Base-by-base conservation (phyloP, 2,329 filamentous ascomycete genomes). In the Thelonectria rubi region DNA sequence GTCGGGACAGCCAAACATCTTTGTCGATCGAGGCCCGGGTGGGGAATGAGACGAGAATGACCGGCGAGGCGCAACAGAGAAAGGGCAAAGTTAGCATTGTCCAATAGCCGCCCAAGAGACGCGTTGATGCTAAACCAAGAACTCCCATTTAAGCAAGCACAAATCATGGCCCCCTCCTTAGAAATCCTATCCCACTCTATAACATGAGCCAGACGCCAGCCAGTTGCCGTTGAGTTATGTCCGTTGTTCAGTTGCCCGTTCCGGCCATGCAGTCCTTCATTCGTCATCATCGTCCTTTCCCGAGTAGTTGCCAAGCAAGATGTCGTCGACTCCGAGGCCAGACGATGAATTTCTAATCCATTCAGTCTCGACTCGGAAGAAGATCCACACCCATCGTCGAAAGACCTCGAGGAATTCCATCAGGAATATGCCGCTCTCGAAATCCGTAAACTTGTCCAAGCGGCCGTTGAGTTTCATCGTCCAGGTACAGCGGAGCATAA, bases 301-400 rank as follows among this genome's bases (percentile, higher is more conserved):
- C 65, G 83, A 84, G 73, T 89, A 91, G 70, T 94, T 89, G 12
- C 89, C 89, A 34, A 96, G 81, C 52, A 94, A 79, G 55, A 96
- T 88, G 73, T 94, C 91, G 69, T 92, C 89, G 74, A 85, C 70
- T 72, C 83, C 74, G 76, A 88, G 66, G 75, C 88, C 77, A 76
- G 75, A 74, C 17, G 77, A 75, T 14, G 78, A 80, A 67, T 78
- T 84, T 78, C 88, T 82, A 77, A 92, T 86, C 91, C 91, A 97
- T 80, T 99, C 95, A 20, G 93, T 94, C 82, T 99, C 95, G 42
- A 97, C 89, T 10, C 95, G 87, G 78, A 98, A 92, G 78, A 97
- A 98, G 59, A 97, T 93, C 95, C 95, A 99, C 63, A 98, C 85
- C 93, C 94, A 98, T 59, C 95, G 85, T 49, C 95, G 86, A 47